Percentiles rank a stretch among this genome's conserved stretches.
phyloP scores from a whole-genome alignment of 78 protist species.

The Cavenderia fasciculata region DNA sequence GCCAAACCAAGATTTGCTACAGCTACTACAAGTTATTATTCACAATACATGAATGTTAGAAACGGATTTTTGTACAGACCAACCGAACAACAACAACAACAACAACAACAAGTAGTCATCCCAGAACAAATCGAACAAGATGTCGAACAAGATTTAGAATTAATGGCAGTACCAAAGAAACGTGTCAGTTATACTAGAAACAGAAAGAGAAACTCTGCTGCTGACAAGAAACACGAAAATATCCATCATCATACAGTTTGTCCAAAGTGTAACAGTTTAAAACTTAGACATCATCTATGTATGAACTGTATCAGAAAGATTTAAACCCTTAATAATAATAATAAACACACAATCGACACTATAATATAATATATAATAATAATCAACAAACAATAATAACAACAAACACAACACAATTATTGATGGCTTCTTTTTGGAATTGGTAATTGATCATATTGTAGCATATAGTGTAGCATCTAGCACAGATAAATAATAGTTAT shows the following conservation, averaged over 20 bases:
- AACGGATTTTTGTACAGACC: neutral
- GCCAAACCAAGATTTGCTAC: neutral
- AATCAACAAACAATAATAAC: too few species aligned
- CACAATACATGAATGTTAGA: neutral
- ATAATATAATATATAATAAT: too few species aligned
- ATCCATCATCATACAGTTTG: constrained; percentile 67
- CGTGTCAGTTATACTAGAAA: constrained; percentile 56
- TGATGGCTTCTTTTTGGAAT: too few species aligned
- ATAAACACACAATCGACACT: neutral
- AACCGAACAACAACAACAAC: neutral
- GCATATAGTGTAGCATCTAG: too few species aligned
- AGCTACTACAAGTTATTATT: neutral
- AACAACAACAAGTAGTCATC: neutral
- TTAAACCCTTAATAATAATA: neutral
- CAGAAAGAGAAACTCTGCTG: constrained; percentile 62
- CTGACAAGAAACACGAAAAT: constrained; percentile 66
- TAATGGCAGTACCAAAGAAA: constrained; percentile 72
- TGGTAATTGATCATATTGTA: too few species aligned
- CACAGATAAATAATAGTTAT: too few species aligned
- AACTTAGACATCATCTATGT: constrained; percentile 60
- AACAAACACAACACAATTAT: too few species aligned
- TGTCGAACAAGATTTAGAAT: constrained; percentile 11
- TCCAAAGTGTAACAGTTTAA: constrained; percentile 46
- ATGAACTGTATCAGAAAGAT: constrained; percentile 44
- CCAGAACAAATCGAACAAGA: neutral